Evolutionary conservation across 2,329 filamentous ascomycete genomes (phyloP).

Genomic region (Aureobasidium sp.): DNA sequence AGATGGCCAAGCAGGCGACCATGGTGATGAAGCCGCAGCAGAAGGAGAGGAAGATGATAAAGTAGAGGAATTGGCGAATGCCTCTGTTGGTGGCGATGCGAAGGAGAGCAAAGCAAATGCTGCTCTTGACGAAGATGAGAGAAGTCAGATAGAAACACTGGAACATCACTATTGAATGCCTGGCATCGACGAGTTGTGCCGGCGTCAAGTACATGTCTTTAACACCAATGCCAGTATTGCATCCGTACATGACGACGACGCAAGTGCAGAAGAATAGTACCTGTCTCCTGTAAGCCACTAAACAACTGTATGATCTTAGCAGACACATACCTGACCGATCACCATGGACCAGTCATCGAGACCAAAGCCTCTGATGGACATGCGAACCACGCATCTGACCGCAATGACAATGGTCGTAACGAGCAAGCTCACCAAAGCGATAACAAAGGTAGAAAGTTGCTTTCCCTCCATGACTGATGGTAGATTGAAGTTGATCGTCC

Average conservation of each 20-base stretch:
- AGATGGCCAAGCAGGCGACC: conserved; percentile 16
- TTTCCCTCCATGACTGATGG: conserved; percentile 4
- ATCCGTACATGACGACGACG: conserved; percentile 2
- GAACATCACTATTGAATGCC: conserved; percentile 41
- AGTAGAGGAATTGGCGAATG: conserved; percentile 11
- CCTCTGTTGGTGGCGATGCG: conserved; percentile 37
- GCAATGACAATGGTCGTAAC: conserved; percentile 14
- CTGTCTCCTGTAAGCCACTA: neutral
- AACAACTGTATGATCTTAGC: neutral
- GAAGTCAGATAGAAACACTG: conserved; percentile 44
- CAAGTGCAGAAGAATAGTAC: conserved; percentile 14
- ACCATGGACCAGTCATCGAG: conserved; percentile 17
- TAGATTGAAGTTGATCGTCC: neutral
- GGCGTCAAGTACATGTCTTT: conserved; percentile 12
- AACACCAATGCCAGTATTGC: conserved; percentile 15
- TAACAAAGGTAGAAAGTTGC: conserved; percentile 5
- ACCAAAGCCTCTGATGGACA: conserved; percentile 16
- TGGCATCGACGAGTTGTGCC: neutral
- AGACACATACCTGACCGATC: conserved; percentile 5
- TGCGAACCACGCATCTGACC: conserved; percentile 12
- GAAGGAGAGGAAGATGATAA: conserved; percentile 17
- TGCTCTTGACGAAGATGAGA: conserved; percentile 40
- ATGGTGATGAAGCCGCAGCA: conserved; percentile 21
- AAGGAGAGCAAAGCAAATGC: conserved; percentile 44
- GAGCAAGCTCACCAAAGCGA: conserved; percentile 8